Conservation (phyloP, 169 alveolate species). For the Plasmodium coatneyi region DNA sequence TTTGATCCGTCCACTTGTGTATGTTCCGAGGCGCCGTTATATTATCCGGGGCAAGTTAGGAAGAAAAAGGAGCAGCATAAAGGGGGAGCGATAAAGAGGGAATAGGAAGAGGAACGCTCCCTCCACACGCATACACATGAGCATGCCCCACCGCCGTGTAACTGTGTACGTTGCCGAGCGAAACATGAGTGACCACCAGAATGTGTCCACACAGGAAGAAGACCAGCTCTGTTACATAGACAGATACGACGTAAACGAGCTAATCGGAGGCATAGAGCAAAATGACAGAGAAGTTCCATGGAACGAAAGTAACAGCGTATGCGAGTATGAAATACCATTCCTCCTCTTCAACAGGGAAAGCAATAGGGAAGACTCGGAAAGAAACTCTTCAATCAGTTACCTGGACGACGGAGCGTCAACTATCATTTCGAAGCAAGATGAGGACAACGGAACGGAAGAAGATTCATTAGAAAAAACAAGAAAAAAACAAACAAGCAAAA, state of each 20-base stretch:
- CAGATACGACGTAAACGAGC: constrained; percentile 37
- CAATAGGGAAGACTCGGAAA: constrained; percentile 55
- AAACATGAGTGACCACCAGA: constrained; percentile 16
- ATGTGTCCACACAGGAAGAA: not conserved
- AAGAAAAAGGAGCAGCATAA: too few species aligned
- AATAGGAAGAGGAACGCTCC: not conserved
- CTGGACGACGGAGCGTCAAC: constrained; percentile 62
- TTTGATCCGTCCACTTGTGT: not conserved
- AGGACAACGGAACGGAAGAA: not conserved
- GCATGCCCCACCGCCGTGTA: not conserved
- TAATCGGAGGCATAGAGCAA: constrained; percentile 29
- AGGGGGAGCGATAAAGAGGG: not conserved
- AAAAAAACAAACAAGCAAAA: constrained; percentile 9
- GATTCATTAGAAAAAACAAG: not conserved
- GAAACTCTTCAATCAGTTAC: constrained; percentile 32
- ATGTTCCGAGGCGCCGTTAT: not conserved
- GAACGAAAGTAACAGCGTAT: constrained; percentile 6
- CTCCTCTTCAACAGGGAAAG: constrained; percentile 15
- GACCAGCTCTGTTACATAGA: constrained; percentile 12
- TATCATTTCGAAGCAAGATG: constrained; percentile 45
- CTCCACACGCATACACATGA: not conserved
- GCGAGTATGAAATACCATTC: constrained; percentile 45
- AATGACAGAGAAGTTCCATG: not conserved
- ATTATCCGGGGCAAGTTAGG: not conserved
- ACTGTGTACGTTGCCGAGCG: not conserved